These are phyloP conservation scores for Mortierella hygrophila DNA, from an alignment of 192 early-diverging fungal species.

Conservation along the genomic window DNA sequence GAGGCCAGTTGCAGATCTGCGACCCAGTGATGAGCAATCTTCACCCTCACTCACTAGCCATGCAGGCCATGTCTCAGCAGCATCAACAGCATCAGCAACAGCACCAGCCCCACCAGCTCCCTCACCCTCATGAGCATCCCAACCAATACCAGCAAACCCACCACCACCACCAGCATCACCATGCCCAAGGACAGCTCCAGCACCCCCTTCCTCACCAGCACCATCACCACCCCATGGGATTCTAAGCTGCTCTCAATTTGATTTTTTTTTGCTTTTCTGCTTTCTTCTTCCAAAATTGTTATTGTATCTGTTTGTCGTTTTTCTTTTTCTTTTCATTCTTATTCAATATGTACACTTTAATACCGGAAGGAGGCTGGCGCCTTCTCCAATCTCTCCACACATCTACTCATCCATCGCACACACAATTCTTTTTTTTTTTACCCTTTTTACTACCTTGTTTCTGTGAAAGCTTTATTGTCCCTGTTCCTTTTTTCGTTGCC, in stretches of 20 bases:
- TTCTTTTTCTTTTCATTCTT: constrained; percentile 4
- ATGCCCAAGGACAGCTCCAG: constrained; percentile 10
- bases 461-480: background rate
- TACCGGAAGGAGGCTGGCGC: constrained; percentile 5
- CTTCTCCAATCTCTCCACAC: background rate
- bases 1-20: constrained; percentile 31
- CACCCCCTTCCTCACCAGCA: constrained; percentile 9
- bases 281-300: background rate
- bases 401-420: background rate
- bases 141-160: constrained; percentile 31
- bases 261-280: background rate
- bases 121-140: constrained; percentile 50
- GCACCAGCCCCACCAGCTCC: constrained; percentile 44
- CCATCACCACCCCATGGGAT: constrained; percentile 53
- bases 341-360: constrained; percentile 5
- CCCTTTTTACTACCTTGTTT: background rate
- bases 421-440: background rate
- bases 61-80: constrained; percentile 30
- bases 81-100: constrained; percentile 18
- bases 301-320: background rate
- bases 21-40: constrained; percentile 38
- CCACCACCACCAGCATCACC: constrained; percentile 25
- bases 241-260: constrained; percentile 16
- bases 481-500: background rate
- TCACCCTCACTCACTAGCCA: constrained; percentile 32